Evolutionary conservation across 345 rosid genomes (phyloP).

Genomic region (Citrus reticulata): DNA sequence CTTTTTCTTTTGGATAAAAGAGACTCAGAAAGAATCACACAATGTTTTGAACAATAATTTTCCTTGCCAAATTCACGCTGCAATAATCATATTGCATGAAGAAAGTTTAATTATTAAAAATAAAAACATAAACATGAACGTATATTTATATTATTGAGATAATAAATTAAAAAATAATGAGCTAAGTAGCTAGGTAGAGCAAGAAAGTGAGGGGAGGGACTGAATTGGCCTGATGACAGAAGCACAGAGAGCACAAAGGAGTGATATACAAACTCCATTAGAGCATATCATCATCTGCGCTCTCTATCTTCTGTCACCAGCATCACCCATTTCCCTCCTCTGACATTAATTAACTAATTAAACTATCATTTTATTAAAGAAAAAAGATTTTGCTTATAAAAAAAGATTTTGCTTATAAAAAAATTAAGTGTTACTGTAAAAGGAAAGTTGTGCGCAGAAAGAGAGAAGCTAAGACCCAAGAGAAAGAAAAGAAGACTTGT

Average conservation of each 20-base stretch:
- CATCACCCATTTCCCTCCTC: not conserved
- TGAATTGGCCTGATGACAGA: slow-evolving; percentile 66
- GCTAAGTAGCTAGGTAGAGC: not conserved
- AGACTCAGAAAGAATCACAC: too few relatives aligned
- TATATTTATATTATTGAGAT: too few relatives aligned
- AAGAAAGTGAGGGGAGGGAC: slow-evolving; percentile 7
- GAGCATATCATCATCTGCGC: slow-evolving; percentile 86
- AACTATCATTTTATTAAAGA: not conserved
- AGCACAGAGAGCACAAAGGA: slow-evolving; percentile 96
- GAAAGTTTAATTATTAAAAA: too few relatives aligned
- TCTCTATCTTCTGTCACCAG: slow-evolving; percentile 28
- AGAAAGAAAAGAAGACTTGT: not conserved
- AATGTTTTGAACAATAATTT: too few relatives aligned
- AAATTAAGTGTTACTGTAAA: slow-evolving; percentile 20
- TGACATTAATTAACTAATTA: not conserved
- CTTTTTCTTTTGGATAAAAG: too few relatives aligned
- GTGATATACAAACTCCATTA: slow-evolving; percentile 37
- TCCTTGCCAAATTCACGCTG: too few relatives aligned
- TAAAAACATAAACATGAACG: not conserved
- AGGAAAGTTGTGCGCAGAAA: slow-evolving; percentile 15
- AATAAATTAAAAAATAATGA: not conserved
- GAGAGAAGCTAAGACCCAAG: not conserved
- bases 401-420: not conserved
- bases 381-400: too few relatives aligned
- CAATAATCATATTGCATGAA: too few relatives aligned